These are phyloP conservation scores for Aureobasidium vineae DNA, from an alignment of 2,329 filamentous ascomycete species.

Conservation along the genomic window DNA sequence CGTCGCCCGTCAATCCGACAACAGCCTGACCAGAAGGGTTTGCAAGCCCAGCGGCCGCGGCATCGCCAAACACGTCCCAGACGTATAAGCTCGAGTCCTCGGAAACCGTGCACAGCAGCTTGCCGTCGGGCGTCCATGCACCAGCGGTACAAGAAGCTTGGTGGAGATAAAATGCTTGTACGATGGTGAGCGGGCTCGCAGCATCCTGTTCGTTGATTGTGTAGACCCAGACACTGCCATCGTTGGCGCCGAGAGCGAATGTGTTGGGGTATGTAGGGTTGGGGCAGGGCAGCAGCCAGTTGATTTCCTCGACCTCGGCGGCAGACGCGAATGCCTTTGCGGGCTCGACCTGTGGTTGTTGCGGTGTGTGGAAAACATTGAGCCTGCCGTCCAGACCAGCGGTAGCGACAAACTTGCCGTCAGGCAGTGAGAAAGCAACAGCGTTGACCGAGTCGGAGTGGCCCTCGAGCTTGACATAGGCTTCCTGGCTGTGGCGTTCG, in stretches of 20 bases:
- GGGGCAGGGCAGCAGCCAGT: conserved; percentile 81
- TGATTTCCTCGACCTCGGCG: conserved; percentile 91
- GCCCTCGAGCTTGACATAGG: conserved; percentile 75
- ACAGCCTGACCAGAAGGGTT: conserved; percentile 59
- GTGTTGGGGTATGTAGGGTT: conserved; percentile 70
- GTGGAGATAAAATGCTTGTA: conserved; percentile 91
- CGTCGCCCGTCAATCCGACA: conserved; percentile 71
- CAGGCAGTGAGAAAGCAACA: conserved; percentile 76
- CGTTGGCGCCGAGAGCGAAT: conserved; percentile 80
- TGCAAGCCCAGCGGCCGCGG: conserved; percentile 62
- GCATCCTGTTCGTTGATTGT: conserved; percentile 68
- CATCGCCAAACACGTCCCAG: conserved; percentile 85
- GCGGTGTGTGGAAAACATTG: conserved; percentile 51
- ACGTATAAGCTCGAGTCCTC: conserved; percentile 89
- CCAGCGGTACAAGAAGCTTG: conserved; percentile 83
- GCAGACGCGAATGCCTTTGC: conserved; percentile 68
- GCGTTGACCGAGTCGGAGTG: conserved; percentile 91
- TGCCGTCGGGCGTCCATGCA: conserved; percentile 84
- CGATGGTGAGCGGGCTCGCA: conserved; percentile 67
- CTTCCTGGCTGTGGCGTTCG: conserved; percentile 58
- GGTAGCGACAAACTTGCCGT: conserved; percentile 80
- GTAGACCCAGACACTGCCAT: conserved; percentile 96
- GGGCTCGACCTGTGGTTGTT: conserved; percentile 12
- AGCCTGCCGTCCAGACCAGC: conserved; percentile 85
- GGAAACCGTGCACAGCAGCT: conserved; percentile 79